phyloP scores from a whole-genome alignment of 2,329 filamentous ascomycete species.

The Fusarium sp. region DNA sequence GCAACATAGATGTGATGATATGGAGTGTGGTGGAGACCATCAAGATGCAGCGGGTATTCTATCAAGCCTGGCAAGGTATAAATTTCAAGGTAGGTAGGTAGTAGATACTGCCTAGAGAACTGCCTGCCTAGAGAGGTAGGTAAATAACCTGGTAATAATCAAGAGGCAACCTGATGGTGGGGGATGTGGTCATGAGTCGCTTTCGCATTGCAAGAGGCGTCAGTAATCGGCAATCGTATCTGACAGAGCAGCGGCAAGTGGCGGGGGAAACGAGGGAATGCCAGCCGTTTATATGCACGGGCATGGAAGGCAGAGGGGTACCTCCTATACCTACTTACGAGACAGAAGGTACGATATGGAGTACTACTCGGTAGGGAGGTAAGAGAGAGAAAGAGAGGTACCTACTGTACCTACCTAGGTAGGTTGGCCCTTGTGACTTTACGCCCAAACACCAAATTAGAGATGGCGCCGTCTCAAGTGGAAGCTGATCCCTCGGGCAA shows the following conservation, averaged over 20 bases:
- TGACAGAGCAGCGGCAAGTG: slow-evolving; percentile 38
- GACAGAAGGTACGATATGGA: background rate
- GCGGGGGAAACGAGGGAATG: slow-evolving; percentile 53
- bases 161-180: background rate
- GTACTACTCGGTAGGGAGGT: background rate
- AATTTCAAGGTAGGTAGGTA: background rate
- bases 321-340: background rate
- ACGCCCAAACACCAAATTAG: slow-evolving; percentile 32
- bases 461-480: slow-evolving; percentile 32
- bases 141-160: background rate
- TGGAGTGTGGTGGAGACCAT: background rate
- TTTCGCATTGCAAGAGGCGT: slow-evolving; percentile 22
- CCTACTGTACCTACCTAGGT: background rate
- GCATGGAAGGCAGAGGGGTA: slow-evolving; percentile 43
- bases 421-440: slow-evolving; percentile 17
- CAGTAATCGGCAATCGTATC: slow-evolving; percentile 41
- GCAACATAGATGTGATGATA: background rate
- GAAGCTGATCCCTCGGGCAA: slow-evolving; percentile 20
- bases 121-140: background rate
- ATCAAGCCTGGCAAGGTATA: background rate
- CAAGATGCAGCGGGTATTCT: background rate
- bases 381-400: background rate
- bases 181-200: slow-evolving; percentile 16
- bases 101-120: too few relatives aligned
- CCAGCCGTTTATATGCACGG: slow-evolving; percentile 61